Conservation (phyloP, 2,329 filamentous ascomycete genomes). For the Cladosporium austrohemisphaericum region DNA sequence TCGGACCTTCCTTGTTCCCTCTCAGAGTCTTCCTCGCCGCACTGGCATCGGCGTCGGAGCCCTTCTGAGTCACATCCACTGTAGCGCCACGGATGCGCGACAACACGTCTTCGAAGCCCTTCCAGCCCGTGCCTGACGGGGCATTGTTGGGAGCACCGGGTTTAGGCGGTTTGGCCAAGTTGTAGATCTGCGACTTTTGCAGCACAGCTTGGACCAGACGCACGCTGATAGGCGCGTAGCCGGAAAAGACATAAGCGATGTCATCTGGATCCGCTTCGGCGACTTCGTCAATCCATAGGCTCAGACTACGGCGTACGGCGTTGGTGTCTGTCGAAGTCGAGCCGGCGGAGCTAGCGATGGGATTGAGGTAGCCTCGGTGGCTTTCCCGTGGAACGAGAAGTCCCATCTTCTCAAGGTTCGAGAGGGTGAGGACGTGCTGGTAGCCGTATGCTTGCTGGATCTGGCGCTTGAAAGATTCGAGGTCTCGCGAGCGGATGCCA, state of each 20-base stretch:
- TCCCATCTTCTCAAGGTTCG: slow-evolving; percentile 83
- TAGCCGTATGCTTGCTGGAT: slow-evolving; percentile 92
- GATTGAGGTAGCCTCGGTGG: slow-evolving; percentile 75
- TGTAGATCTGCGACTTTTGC: slow-evolving; percentile 78
- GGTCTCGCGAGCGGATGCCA: slow-evolving; percentile 81
- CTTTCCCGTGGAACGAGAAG: slow-evolving; percentile 72
- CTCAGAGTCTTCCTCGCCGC: slow-evolving; percentile 73
- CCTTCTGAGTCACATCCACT: slow-evolving; percentile 88
- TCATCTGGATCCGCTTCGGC: slow-evolving; percentile 93
- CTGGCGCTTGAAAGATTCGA: slow-evolving; percentile 82
- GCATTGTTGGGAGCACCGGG: slow-evolving; percentile 39
- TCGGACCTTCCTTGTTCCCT: slow-evolving; percentile 57
- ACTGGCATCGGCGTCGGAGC: slow-evolving; percentile 86
- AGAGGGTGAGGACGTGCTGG: slow-evolving; percentile 86
- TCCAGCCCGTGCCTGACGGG: slow-evolving; percentile 69
- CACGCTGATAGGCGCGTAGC: slow-evolving; percentile 89
- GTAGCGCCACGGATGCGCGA: slow-evolving; percentile 84
- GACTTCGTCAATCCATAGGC: slow-evolving; percentile 91
- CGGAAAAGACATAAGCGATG: slow-evolving; percentile 95
- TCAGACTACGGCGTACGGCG: slow-evolving; percentile 77
- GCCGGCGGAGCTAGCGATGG: slow-evolving; percentile 60
- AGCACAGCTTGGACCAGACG: slow-evolving; percentile 88
- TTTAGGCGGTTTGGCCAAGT: slow-evolving; percentile 45
- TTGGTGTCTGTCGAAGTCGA: slow-evolving; percentile 68
- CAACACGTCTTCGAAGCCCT: slow-evolving; percentile 87